phyloP scores from a whole-genome alignment of 2,329 filamentous ascomycete genomes.

The Hymenoscyphus infarciens region DNA sequence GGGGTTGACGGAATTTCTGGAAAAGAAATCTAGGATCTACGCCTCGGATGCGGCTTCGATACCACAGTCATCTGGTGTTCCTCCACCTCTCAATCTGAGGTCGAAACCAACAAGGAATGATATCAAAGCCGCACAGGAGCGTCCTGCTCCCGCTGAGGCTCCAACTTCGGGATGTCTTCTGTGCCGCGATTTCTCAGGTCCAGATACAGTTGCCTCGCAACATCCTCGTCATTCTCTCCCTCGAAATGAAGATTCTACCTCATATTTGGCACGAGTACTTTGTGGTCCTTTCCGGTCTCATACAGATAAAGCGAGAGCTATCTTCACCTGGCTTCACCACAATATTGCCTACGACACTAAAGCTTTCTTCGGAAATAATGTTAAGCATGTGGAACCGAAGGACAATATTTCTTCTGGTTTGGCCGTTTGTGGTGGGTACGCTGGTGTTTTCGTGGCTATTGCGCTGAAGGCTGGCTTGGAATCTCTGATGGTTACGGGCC shows the following conservation, averaged over 20 bases:
- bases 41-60: constrained; percentile 17
- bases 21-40: constrained; percentile 27
- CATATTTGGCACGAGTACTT: constrained; percentile 72
- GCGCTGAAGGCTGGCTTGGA: constrained; percentile 77
- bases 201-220: constrained; percentile 73
- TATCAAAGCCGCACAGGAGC: constrained; percentile 42
- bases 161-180: constrained; percentile 59
- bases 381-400: constrained; percentile 65
- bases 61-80: constrained; percentile 22
- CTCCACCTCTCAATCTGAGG: constrained; percentile 31
- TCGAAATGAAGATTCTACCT: constrained; percentile 54
- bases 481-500: constrained; percentile 68
- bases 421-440: constrained; percentile 91
- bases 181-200: constrained; percentile 83
- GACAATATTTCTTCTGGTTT: constrained; percentile 72
- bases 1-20: constrained; percentile 26
- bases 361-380: constrained; percentile 70
- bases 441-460: constrained; percentile 74
- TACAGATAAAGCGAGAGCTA: constrained; percentile 87
- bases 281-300: constrained; percentile 74
- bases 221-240: constrained; percentile 73
- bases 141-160: constrained; percentile 21
- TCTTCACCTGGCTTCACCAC: constrained; percentile 95
- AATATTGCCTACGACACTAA: constrained; percentile 83
- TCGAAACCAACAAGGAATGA: constrained; percentile 41